These are phyloP conservation scores for Claviceps sp. DNA, from an alignment of 2,329 filamentous ascomycete species.

Conservation along the genomic window DNA sequence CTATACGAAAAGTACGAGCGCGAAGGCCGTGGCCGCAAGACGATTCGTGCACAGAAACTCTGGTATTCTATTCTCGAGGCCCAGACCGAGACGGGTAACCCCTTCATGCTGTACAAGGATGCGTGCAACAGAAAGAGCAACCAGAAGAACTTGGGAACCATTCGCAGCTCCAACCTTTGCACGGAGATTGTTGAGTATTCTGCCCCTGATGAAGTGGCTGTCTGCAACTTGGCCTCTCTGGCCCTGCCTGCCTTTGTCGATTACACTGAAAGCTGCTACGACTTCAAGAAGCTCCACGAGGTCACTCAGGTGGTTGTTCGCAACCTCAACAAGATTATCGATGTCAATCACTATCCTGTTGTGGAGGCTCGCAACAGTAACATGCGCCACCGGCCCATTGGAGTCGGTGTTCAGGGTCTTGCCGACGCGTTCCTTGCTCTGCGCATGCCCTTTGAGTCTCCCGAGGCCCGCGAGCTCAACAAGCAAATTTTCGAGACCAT, in stretches of 20 bases:
- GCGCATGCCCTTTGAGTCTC: conserved; percentile 91
- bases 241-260: conserved; percentile 87
- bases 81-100: conserved; percentile 97
- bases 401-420: conserved; percentile 92
- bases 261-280: conserved; percentile 69
- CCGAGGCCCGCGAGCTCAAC: conserved; percentile 87
- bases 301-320: conserved; percentile 83
- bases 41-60: conserved; percentile 93
- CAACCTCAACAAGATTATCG: conserved; percentile 97
- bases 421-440: conserved; percentile 96
- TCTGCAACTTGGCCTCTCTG: conserved; percentile 93
- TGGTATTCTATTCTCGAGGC: conserved; percentile 98
- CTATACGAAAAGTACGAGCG: conserved; percentile 88
- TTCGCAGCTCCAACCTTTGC: conserved; percentile 96
- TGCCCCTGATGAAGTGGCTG: conserved; percentile 93
- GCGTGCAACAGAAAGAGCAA: conserved; percentile 98
- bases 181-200: conserved; percentile 98
- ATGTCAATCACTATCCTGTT: conserved; percentile 98
- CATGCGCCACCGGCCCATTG: conserved; percentile 90
- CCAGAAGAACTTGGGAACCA: conserved; percentile 98
- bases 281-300: conserved; percentile 95
- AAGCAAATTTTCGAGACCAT: conserved; percentile 99
- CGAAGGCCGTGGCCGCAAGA: conserved; percentile 77
- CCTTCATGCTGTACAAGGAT: conserved; percentile 99
- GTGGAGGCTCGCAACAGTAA: conserved; percentile 89